phyloP scores from a whole-genome alignment of 208 protist species.

The Spongospora subterranea region DNA sequence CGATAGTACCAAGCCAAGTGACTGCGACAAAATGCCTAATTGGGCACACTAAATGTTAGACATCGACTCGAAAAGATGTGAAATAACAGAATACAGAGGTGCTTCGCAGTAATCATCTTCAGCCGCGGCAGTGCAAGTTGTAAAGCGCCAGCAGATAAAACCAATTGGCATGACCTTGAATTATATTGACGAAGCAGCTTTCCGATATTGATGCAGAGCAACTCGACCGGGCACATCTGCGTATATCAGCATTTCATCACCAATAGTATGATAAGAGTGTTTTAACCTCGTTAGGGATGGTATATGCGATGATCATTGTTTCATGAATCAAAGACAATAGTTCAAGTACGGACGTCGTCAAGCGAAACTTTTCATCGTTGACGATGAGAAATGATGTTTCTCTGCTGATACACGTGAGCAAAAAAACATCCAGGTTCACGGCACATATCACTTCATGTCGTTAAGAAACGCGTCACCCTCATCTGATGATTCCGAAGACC shows the following conservation, averaged over 20 bases:
- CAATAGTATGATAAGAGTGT: background rate
- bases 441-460: background rate
- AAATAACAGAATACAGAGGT: background rate
- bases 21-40: background rate
- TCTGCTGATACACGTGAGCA: background rate
- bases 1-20: background rate
- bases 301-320: background rate
- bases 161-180: background rate
- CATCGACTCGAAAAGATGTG: background rate
- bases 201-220: background rate
- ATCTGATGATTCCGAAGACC: background rate
- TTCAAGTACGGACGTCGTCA: background rate
- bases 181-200: background rate
- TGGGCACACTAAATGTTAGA: too few relatives aligned
- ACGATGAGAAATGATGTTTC: background rate
- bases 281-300: background rate
- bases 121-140: background rate
- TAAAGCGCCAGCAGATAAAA: background rate
- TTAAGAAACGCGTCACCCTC: background rate
- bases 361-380: background rate
- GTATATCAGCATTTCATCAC: background rate
- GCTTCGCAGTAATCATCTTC: background rate
- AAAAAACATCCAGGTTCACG: background rate
- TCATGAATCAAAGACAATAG: background rate
- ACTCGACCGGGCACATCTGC: background rate